Conservation (phyloP, 2,329 filamentous ascomycete species). For the Ophiostoma piceae region DNA sequence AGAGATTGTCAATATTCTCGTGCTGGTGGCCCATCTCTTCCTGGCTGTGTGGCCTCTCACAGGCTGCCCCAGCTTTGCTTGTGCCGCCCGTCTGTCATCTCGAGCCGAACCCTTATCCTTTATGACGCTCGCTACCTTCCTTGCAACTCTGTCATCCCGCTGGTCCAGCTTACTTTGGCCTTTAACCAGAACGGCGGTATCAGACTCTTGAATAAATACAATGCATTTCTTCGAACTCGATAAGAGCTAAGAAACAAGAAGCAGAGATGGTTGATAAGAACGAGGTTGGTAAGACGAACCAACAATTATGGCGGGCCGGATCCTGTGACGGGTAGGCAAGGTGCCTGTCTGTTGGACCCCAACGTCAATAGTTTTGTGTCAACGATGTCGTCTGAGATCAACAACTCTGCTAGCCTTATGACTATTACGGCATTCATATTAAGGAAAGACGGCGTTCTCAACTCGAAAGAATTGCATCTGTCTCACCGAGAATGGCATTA, state of each 20-base stretch:
- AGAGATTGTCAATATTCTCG: slow-evolving; percentile 1
- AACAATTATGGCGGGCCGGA: not conserved
- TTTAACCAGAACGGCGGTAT: not conserved
- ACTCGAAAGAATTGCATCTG: not conserved
- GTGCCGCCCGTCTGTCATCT: not conserved
- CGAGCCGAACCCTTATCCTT: not conserved
- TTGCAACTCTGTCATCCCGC: not conserved
- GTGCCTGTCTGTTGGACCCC: slow-evolving; percentile 3
- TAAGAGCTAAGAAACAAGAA: not conserved
- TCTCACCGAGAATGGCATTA: not conserved
- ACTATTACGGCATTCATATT: not conserved
- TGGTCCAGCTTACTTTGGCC: not conserved
- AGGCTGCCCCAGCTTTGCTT: not conserved
- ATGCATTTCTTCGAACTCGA: not conserved
- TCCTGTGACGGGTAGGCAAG: not conserved
- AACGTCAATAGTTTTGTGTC: not conserved
- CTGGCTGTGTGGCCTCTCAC: not conserved
- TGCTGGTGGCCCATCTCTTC: not conserved
- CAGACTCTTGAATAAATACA: not conserved
- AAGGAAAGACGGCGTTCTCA: not conserved
- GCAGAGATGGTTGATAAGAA: not conserved
- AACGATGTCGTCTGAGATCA: not conserved
- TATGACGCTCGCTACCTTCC: not conserved
- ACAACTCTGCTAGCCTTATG: not conserved
- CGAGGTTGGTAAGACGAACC: not conserved